Percentiles rank a stretch among this genome's conserved stretches.
phyloP scores from a whole-genome alignment of 805 yeast species.

The Ogataea zsoltii region DNA sequence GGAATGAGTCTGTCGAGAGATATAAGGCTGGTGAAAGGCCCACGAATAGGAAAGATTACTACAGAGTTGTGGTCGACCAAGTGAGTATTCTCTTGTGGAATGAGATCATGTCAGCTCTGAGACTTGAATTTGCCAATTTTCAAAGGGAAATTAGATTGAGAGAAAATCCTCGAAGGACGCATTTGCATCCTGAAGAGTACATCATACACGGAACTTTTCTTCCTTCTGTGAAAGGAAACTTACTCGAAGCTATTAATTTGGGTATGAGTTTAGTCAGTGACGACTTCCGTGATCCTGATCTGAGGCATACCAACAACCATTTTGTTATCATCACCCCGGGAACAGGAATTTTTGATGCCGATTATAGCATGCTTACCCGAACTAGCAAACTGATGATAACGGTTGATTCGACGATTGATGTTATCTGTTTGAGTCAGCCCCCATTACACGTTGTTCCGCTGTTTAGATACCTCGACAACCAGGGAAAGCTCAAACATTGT shows the following conservation, averaged over 20 bases:
- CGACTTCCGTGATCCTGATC: slow-evolving; percentile 79
- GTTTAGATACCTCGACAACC: slow-evolving; percentile 64
- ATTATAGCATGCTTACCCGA: slow-evolving; percentile 68
- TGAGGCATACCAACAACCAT: slow-evolving; percentile 90
- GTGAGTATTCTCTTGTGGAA: slow-evolving; percentile 88
- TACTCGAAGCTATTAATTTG: slow-evolving; percentile 82
- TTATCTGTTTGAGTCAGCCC: slow-evolving; percentile 84
- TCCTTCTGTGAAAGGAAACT: slow-evolving; percentile 87
- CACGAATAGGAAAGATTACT: slow-evolving; percentile 74
- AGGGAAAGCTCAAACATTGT: slow-evolving; percentile 59
- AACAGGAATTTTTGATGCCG: slow-evolving; percentile 90
- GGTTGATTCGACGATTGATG: slow-evolving; percentile 84
- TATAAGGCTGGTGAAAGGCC: slow-evolving; percentile 70
- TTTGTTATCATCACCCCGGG: slow-evolving; percentile 88
- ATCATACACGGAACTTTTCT: slow-evolving; percentile 62
- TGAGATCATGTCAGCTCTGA: slow-evolving; percentile 82
- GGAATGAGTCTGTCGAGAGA: slow-evolving; percentile 30
- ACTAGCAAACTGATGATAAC: slow-evolving; percentile 75
- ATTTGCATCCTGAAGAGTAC: slow-evolving; percentile 35
- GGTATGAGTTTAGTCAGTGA: slow-evolving; percentile 77
- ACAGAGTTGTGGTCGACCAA: slow-evolving; percentile 93
- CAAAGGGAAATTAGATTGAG: slow-evolving; percentile 68
- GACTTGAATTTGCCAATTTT: slow-evolving; percentile 83
- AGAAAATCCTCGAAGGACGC: slow-evolving; percentile 36
- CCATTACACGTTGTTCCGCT: slow-evolving; percentile 93